Conservation (phyloP, 108 stramenopile genomes). For the Aurantiochytrium sp. region DNA sequence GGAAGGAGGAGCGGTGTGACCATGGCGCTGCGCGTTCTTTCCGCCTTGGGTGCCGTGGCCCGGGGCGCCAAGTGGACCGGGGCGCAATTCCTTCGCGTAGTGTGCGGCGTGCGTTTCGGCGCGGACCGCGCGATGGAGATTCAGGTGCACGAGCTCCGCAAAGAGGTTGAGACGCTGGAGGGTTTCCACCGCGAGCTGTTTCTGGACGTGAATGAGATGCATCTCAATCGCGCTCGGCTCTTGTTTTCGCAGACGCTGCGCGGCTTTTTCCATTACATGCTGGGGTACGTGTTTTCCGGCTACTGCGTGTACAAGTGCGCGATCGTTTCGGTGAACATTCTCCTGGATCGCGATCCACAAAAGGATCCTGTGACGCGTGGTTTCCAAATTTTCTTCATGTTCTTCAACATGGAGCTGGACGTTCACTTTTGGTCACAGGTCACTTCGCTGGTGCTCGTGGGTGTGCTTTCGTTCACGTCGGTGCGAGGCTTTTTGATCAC, state of each 20-base stretch:
- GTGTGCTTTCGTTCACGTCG: background rate
- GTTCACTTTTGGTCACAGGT: slow-evolving; percentile 18
- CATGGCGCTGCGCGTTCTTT: background rate
- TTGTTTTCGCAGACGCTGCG: background rate
- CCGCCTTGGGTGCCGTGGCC: too few relatives aligned
- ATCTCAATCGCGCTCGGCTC: background rate
- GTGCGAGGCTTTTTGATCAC: slow-evolving; percentile 28
- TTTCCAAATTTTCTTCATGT: slow-evolving; percentile 8
- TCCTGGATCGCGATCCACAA: slow-evolving; percentile 3
- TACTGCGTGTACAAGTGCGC: background rate
- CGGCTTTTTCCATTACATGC: background rate
- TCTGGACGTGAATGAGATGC: background rate
- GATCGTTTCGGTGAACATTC: background rate
- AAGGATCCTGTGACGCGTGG: slow-evolving; percentile 30
- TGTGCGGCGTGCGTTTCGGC: background rate
- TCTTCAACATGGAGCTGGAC: background rate
- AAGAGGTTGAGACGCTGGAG: background rate
- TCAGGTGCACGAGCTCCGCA: background rate
- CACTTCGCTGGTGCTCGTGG: background rate
- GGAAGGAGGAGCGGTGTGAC: background rate
- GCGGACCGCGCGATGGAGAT: background rate
- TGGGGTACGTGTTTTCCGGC: background rate
- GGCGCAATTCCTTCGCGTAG: background rate
- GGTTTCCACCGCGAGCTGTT: background rate
- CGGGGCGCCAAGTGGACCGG: background rate